These are phyloP conservation scores for Petasospora rhodanensis DNA, from an alignment of 1,139 yeast species.

Conservation along the genomic window DNA sequence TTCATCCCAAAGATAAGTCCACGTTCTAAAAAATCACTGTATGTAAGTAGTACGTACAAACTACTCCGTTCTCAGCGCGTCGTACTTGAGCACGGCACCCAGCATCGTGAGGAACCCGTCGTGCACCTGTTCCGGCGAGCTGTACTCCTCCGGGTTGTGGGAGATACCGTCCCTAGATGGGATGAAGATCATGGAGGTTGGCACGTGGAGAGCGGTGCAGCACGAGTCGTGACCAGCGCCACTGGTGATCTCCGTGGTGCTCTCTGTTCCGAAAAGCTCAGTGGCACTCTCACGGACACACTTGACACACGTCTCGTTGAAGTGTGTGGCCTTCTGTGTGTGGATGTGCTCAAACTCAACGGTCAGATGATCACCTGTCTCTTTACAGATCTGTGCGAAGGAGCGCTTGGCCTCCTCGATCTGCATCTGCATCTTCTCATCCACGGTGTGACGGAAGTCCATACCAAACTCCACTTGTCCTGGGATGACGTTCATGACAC, in stretches of 20 bases:
- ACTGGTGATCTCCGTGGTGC: slow-evolving; percentile 45
- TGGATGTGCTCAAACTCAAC: slow-evolving; percentile 40
- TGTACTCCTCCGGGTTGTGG: slow-evolving; percentile 64
- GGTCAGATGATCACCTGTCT: slow-evolving; percentile 31
- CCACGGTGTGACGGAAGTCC: slow-evolving; percentile 54
- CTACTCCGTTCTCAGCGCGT: slow-evolving; percentile 25
- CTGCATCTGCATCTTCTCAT: slow-evolving; percentile 39
- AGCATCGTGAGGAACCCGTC: slow-evolving; percentile 56
- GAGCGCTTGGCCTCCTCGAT: slow-evolving; percentile 36
- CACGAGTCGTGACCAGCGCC: slow-evolving; percentile 80
- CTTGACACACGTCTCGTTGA: slow-evolving; percentile 44
- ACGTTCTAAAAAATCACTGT: no score
- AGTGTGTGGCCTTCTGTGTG: slow-evolving; percentile 52
- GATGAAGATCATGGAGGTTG: slow-evolving; percentile 72
- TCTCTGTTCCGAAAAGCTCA: slow-evolving; percentile 42
- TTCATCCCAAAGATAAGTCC: no score
- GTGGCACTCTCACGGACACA: slow-evolving; percentile 50
- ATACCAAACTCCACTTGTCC: slow-evolving; percentile 52
- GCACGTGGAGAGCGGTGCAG: slow-evolving; percentile 48
- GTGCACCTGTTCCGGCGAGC: slow-evolving; percentile 57
- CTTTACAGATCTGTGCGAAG: slow-evolving; percentile 35
- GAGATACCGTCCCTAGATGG: slow-evolving; percentile 69
- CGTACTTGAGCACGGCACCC: slow-evolving; percentile 56
- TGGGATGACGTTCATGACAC: slow-evolving; percentile 64
- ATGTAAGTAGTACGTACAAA: no score